Evolutionary conservation across 768 basidiomycete genomes (phyloP).

Genomic region (Tulasnella calospora): DNA sequence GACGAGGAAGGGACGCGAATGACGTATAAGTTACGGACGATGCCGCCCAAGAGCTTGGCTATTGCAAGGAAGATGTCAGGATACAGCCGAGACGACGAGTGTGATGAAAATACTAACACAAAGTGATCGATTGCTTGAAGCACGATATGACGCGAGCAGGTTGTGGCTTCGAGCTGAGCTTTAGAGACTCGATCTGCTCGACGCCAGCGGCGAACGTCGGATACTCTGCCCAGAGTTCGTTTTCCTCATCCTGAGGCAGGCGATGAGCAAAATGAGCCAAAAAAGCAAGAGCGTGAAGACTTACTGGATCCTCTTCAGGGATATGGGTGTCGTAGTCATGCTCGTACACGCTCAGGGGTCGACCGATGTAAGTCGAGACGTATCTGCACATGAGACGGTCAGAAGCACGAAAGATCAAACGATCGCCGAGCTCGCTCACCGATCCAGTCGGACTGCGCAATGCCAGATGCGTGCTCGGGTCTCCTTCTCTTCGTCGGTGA

Average conservation of each 20-base stretch:
- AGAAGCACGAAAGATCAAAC: background rate
- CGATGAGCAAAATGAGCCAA: constrained; percentile 31
- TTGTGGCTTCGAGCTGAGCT: constrained; percentile 25
- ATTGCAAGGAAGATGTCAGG: background rate
- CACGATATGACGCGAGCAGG: constrained; percentile 30
- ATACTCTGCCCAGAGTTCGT: constrained; percentile 32
- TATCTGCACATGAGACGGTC: constrained; percentile 21
- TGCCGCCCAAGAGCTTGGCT: constrained; percentile 28
- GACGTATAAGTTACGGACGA: constrained; percentile 35
- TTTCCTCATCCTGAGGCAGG: constrained; percentile 39
- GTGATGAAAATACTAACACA: constrained; percentile 29
- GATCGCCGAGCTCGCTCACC: background rate
- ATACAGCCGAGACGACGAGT: background rate
- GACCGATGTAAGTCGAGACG: constrained; percentile 31
- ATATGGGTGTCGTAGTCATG: constrained; percentile 35
- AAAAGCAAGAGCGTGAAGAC: constrained; percentile 19
- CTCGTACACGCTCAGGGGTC: constrained; percentile 33
- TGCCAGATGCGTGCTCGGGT: constrained; percentile 34
- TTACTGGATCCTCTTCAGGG: constrained; percentile 32
- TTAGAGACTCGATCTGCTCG: constrained; percentile 21
- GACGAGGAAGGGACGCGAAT: constrained; percentile 29
- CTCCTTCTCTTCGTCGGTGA: constrained; percentile 35
- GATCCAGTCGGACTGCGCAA: constrained; percentile 33
- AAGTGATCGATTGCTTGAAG: constrained; percentile 33
- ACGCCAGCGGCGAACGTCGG: constrained; percentile 24